Base-by-base conservation (phyloP, 768 basidiomycete genomes). In the Pulveroboletus sp. region DNA sequence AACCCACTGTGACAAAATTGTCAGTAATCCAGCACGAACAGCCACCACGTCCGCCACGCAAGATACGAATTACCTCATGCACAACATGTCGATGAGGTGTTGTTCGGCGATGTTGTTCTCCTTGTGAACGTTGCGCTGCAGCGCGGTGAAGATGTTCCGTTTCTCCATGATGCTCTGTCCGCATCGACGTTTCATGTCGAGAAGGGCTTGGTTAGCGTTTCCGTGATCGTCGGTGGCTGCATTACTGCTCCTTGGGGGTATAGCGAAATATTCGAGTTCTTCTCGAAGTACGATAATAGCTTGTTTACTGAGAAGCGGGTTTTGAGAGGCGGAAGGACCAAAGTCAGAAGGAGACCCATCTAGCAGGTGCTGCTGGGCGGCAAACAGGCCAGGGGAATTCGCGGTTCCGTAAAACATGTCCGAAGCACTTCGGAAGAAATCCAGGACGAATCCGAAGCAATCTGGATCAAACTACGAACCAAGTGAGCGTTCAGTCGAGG, bases 21-120 rank as follows among this genome's bases (percentile, higher is more conserved):
- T 62, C 57, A 64, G 50, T 8, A 27, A 51, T 21, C 39, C 21
- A 26, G 15, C 12, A 43, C 9, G 42, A 35, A 47, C 30, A 38
- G 37, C 36, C 24, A 50, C 52, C 21, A 21, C 21, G 21, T 21
- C 21, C 21, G 49, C 35, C 40, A 12, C 38, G 15, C 24, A 38
- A 52, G 21, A n/a, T 42, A 36, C 40, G 11, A 40, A 39, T 72
- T 66, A 95, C 95, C 93, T 96, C 92, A 97, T 96, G 73, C 95
- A 98, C 55, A 99, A 77, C 96, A 99, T 99, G 72, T 98, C 96
- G 70, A 99, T 99, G 60, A 99, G 74, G 73, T 99, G 96, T 71
- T 98, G 95, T 71, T 99, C 96, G 15, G 96, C 96, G 47, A 96
- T 78, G 68, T 99, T 98, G 66, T 97, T 97, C 74, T 97, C 95